phyloP scores from a whole-genome alignment of 352 stramenopile genomes.

The Phytophthora kernoviae region DNA sequence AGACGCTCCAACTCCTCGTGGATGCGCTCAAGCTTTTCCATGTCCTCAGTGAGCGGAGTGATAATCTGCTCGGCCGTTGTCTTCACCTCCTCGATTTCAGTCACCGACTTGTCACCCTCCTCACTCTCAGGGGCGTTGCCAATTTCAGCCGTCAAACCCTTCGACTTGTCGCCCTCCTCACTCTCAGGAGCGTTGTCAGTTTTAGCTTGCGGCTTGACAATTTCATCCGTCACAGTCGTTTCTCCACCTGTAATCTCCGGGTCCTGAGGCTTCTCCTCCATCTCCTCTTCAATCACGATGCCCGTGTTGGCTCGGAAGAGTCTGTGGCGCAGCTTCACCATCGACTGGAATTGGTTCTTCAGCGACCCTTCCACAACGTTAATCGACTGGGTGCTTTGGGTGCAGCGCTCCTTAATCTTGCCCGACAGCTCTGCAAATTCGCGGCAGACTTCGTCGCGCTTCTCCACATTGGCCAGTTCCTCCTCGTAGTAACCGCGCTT shows the following conservation, averaged over 20 bases:
- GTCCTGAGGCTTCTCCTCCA: constrained; percentile 39
- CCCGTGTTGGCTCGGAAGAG: constrained; percentile 72
- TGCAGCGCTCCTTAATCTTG: constrained; percentile 80
- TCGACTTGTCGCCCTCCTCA: constrained; percentile 37
- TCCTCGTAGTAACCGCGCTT: constrained; percentile 81
- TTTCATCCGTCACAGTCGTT: constrained; percentile 14
- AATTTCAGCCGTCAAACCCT: constrained; percentile 11
- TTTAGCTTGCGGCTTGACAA: constrained; percentile 18
- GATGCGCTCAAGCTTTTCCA: constrained; percentile 85
- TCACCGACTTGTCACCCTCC: constrained; percentile 18
- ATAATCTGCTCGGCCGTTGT: constrained; percentile 40
- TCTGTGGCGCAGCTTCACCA: constrained; percentile 70
- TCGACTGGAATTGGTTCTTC: constrained; percentile 79
- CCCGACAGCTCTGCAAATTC: constrained; percentile 78
- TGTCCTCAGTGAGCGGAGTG: constrained; percentile 64
- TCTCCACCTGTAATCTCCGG: constrained; percentile 40
- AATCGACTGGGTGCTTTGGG: constrained; percentile 74
- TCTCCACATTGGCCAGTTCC: constrained; percentile 76
- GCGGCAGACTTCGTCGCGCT: constrained; percentile 74
- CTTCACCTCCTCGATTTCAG: constrained; percentile 32
- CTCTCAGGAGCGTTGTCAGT: constrained; percentile 27
- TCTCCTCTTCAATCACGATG: constrained; percentile 42
- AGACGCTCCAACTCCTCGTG: constrained; percentile 82
- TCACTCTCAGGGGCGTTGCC: too few relatives aligned
- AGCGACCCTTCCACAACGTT: constrained; percentile 79